Conservation (phyloP, 257 asterid genomes). For the Jaltomata sinuosa region DNA sequence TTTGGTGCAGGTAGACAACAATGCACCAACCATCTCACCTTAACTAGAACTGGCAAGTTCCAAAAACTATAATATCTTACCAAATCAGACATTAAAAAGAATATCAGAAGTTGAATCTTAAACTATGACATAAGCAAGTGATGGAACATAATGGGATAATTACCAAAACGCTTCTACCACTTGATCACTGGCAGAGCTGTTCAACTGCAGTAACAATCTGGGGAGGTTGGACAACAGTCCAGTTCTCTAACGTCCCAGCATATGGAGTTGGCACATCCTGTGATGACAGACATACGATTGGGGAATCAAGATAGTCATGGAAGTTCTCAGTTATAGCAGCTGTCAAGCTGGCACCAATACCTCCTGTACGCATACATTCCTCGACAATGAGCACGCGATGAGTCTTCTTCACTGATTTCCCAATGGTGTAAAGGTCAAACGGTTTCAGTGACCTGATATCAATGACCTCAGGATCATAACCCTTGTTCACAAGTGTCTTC, state of each 20-base stretch:
- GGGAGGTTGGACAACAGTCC: constrained; percentile 80
- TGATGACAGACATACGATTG: constrained; percentile 63
- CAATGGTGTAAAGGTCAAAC: constrained; percentile 64
- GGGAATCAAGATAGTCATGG: constrained; percentile 71
- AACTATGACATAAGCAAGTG: too few species aligned
- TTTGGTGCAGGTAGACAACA: background rate
- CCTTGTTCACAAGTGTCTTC: constrained; percentile 60
- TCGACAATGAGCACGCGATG: constrained; percentile 70
- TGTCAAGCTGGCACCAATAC: constrained; percentile 78
- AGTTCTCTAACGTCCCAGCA: constrained; percentile 64
- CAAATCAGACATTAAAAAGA: too few species aligned
- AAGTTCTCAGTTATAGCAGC: constrained; percentile 67
- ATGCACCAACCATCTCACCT: background rate
- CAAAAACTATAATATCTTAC: background rate
- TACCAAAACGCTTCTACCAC: too few species aligned
- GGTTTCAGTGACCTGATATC: constrained; percentile 85
- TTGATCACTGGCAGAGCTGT: constrained; percentile 58
- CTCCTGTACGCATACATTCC: constrained; percentile 94
- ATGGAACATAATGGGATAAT: too few species aligned
- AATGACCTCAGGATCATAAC: constrained; percentile 75
- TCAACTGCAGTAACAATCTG: constrained; percentile 81
- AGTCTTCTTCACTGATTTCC: constrained; percentile 78
- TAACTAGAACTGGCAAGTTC: background rate
- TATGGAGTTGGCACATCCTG: constrained; percentile 91
- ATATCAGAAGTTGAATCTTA: too few species aligned